Conservation (phyloP, 129 eudicot genomes). For the Chrysanthemum seticuspe region DNA sequence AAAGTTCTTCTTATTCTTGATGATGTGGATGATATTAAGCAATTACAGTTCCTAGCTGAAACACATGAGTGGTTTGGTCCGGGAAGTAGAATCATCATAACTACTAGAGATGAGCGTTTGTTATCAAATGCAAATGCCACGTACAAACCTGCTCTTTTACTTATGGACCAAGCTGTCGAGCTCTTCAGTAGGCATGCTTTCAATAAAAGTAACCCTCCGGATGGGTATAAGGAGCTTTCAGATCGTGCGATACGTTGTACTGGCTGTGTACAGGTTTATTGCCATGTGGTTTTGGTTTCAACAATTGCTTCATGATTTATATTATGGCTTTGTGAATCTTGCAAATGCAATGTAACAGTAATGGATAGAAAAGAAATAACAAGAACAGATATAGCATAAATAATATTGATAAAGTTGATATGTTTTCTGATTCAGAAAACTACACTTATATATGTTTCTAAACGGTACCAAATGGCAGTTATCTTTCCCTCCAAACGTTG, state of each 20-base stretch:
- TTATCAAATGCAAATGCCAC: not conserved
- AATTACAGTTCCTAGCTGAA: constrained; percentile 16
- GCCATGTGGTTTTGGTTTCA: too few species aligned
- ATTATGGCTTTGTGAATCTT: too few species aligned
- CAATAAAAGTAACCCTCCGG: not conserved
- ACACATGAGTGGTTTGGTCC: constrained; percentile 24
- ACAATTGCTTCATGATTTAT: too few species aligned
- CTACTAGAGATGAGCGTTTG: constrained; percentile 11
- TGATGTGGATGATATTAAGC: constrained; percentile 20
- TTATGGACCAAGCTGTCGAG: not conserved
- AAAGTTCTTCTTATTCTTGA: constrained; percentile 29
- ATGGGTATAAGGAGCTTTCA: constrained; percentile 6
- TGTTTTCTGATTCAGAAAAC: too few species aligned
- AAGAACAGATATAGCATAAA: too few species aligned
- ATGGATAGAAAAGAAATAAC: too few species aligned
- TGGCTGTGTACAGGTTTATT: too few species aligned
- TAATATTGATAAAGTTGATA: too few species aligned
- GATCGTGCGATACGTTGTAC: not conserved
- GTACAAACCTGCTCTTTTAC: not conserved
- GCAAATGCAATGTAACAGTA: too few species aligned
- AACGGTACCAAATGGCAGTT: too few species aligned
- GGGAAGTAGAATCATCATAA: constrained; percentile 26
- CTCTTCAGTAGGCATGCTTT: constrained; percentile 29
- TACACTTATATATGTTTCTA: too few species aligned
- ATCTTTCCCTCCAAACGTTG: too few species aligned